A percentile compares a stretch with the other conserved stretches of the same genome.
Evolutionary conservation across 495 filamentous ascomycete genomes (phyloP).

Genomic region (Cenococcum geophilum): DNA sequence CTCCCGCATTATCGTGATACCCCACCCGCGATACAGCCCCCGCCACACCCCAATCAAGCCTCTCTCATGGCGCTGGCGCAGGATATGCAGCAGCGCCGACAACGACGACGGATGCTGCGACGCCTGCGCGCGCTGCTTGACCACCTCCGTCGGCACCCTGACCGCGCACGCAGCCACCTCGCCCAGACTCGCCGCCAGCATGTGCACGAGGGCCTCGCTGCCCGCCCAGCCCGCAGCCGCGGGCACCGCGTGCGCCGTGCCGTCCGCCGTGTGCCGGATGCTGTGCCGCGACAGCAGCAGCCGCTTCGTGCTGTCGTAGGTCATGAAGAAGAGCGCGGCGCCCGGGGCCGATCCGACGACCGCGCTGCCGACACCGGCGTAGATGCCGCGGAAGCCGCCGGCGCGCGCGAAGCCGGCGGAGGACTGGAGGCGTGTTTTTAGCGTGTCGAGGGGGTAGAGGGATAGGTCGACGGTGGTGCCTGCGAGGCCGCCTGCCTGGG

Average conservation of each 20-base stretch:
- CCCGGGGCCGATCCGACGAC: slow-evolving; percentile 90
- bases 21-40: slow-evolving; percentile 86
- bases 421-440: slow-evolving; percentile 73
- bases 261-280: slow-evolving; percentile 18
- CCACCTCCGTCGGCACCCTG: slow-evolving; percentile 88
- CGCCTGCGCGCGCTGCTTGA: slow-evolving; percentile 95
- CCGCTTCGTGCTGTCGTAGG: slow-evolving; percentile 77
- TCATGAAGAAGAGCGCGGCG: slow-evolving; percentile 97
- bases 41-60: slow-evolving; percentile 56
- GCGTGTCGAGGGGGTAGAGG: slow-evolving; percentile 42
- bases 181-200: slow-evolving; percentile 79
- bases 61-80: slow-evolving; percentile 45
- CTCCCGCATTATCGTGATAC: slow-evolving; percentile 87
- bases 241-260: slow-evolving; percentile 18
- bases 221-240: not conserved
- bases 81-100: slow-evolving; percentile 61
- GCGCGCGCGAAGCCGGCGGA: slow-evolving; percentile 67
- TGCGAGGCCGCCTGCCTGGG: slow-evolving; percentile 40
- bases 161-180: slow-evolving; percentile 91
- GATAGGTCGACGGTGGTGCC: slow-evolving; percentile 43
- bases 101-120: slow-evolving; percentile 58
- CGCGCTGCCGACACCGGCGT: slow-evolving; percentile 62
- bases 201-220: slow-evolving; percentile 54
- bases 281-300: slow-evolving; percentile 3
- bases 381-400: slow-evolving; percentile 68